phyloP scores from a whole-genome alignment of 164 flowering plant species.

The Akebia trifoliata region DNA sequence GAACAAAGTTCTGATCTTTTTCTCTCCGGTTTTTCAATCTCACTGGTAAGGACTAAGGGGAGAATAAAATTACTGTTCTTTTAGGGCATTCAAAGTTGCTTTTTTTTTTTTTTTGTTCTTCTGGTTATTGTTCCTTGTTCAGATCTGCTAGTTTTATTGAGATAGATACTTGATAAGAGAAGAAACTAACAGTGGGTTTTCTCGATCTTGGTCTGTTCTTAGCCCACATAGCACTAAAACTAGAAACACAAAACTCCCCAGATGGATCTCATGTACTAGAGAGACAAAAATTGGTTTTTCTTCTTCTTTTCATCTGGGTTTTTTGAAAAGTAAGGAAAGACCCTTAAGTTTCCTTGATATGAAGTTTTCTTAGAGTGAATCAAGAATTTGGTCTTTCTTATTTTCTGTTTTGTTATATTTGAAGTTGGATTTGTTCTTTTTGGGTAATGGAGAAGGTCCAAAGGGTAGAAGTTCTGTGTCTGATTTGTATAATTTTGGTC shows the following conservation, averaged over 20 bases:
- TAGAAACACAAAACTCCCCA: no score
- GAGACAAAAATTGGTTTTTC: no score
- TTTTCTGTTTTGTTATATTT: neutral
- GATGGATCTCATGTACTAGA: no score
- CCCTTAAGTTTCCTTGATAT: no score
- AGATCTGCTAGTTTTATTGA: conserved; percentile 18
- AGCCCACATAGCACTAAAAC: no score
- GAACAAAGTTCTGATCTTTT: neutral
- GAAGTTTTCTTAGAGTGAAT: neutral
- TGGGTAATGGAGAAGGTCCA: conserved; percentile 13
- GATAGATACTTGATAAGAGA: neutral
- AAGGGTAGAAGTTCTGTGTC: conserved; percentile 15
- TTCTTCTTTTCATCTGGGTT: neutral
- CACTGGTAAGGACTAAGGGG: no score
- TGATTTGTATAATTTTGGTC: conserved; percentile 23
- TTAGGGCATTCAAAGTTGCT: neutral
- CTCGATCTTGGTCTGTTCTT: no score
- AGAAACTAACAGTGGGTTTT: conserved; percentile 4
- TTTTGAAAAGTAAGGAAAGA: no score
- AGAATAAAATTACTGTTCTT: no score
- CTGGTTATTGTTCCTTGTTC: neutral
- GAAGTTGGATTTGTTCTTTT: neutral
- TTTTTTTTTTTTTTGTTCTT: neutral
- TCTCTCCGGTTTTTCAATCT: neutral
- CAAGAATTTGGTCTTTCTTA: neutral